Evolutionary conservation across 768 basidiomycete genomes (phyloP).

Genomic region (Hortiboletus campestris): DNA sequence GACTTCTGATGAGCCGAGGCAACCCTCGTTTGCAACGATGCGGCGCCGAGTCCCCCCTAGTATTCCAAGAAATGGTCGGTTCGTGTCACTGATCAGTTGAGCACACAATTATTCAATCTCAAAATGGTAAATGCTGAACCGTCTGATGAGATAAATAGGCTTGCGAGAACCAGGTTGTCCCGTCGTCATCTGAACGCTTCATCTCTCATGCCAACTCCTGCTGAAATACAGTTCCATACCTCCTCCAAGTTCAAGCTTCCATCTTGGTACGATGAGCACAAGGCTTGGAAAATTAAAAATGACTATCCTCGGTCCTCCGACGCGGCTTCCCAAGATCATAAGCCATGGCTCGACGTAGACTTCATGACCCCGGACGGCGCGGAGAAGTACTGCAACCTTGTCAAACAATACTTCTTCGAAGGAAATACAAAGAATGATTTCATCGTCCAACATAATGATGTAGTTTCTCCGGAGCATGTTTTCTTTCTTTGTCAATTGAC

Average conservation of each 20-base stretch:
- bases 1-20: no score
- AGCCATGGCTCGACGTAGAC: neutral
- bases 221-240: neutral
- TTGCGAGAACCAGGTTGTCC: neutral
- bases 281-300: neutral
- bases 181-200: neutral
- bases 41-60: no score
- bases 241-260: neutral
- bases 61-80: neutral
- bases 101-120: neutral
- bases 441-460: neutral
- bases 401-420: neutral
- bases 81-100: neutral
- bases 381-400: neutral
- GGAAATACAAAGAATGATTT: neutral
- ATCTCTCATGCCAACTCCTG: neutral
- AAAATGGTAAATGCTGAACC: neutral
- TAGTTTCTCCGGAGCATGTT: neutral
- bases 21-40: no score
- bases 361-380: neutral
- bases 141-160: neutral
- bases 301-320: neutral
- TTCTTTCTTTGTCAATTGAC: neutral
- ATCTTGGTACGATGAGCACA: neutral
- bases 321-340: neutral